Percentiles rank a stretch among this genome's conserved stretches.
Evolutionary conservation across 148 eudicot species (phyloP).

Genomic region (Silene uniflora): DNA sequence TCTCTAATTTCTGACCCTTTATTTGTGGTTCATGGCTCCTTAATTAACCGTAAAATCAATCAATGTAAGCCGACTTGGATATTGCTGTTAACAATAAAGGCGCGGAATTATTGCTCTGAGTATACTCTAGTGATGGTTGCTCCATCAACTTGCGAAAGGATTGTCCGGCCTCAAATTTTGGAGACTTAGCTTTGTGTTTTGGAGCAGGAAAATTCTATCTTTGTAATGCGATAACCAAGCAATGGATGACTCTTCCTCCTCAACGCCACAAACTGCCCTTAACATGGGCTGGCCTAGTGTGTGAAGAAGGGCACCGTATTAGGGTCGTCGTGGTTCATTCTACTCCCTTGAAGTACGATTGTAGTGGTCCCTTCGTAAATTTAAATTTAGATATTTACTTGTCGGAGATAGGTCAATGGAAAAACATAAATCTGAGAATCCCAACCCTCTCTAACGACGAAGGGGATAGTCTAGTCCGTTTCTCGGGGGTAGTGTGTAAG

Average conservation of each 20-base stretch:
- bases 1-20: too few relatives aligned
- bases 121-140: background rate
- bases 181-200: background rate
- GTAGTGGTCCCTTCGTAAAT: background rate
- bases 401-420: constrained; percentile 5
- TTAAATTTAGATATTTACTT: background rate
- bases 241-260: constrained; percentile 5
- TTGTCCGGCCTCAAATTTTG: background rate
- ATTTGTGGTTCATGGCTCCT: background rate
- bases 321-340: constrained; percentile 5
- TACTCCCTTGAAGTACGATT: background rate
- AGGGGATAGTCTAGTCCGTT: background rate
- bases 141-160: background rate
- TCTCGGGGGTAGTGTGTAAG: background rate
- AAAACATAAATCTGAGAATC: background rate
- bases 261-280: background rate
- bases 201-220: background rate
- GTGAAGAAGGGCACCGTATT: background rate
- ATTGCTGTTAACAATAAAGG: background rate
- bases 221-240: constrained; percentile 8
- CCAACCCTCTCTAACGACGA: background rate
- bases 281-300: background rate
- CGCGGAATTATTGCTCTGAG: background rate
- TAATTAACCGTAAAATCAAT: background rate
- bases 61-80: background rate